Evolutionary conservation across 129 eudicot genomes (phyloP).

Genomic region (Silybum marianum): DNA sequence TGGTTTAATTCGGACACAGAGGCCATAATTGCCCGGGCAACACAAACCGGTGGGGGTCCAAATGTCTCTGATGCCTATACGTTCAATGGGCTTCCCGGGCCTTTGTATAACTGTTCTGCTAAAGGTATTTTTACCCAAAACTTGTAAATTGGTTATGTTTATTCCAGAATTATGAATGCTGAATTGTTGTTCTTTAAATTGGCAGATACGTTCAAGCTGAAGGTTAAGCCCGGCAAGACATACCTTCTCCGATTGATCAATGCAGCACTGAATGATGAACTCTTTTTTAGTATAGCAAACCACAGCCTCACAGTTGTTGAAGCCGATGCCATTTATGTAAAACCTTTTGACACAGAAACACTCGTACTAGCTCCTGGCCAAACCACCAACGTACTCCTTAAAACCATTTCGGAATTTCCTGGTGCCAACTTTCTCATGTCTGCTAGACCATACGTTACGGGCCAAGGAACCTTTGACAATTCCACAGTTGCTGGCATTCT

Average conservation of each 20-base stretch:
- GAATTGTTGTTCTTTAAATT: neutral
- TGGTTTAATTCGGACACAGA: conserved; percentile 29
- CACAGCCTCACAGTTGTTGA: neutral
- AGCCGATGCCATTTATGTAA: neutral
- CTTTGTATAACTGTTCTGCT: conserved; percentile 21
- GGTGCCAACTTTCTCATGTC: conserved; percentile 47
- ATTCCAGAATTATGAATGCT: neutral
- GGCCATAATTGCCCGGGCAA: conserved; percentile 13
- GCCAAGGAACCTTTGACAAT: conserved; percentile 36
- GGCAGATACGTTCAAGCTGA: neutral
- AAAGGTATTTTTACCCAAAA: conserved; percentile 13
- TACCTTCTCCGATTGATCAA: conserved; percentile 32
- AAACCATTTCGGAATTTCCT: conserved; percentile 43
- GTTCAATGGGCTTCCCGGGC: conserved; percentile 32
- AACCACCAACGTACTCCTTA: conserved; percentile 59
- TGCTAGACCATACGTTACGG: conserved; percentile 51
- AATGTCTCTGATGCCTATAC: conserved; percentile 36
- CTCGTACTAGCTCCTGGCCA: conserved; percentile 59
- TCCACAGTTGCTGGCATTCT: conserved; percentile 24
- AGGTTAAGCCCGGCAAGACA: conserved; percentile 21
- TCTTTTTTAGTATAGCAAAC: neutral
- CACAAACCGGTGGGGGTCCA: conserved; percentile 27
- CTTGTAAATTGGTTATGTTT: neutral
- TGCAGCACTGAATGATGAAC: conserved; percentile 26
- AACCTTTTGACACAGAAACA: conserved; percentile 33